Conservation (phyloP, 768 basidiomycete genomes). For the Lactifluus volemus region DNA sequence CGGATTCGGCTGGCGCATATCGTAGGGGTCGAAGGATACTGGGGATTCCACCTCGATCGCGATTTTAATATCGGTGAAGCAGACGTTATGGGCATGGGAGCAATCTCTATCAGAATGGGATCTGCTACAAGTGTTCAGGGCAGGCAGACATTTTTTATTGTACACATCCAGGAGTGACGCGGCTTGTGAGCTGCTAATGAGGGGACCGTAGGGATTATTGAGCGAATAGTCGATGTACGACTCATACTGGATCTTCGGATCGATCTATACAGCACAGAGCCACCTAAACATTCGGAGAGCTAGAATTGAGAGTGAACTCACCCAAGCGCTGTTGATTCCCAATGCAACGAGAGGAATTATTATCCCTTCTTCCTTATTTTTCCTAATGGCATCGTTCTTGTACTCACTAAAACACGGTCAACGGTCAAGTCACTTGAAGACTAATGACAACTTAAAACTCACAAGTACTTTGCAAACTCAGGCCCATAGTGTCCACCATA, state of each 20-base stretch:
- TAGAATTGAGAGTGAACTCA: not conserved
- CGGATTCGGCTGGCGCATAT: slow-evolving; percentile 28
- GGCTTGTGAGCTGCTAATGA: slow-evolving; percentile 1
- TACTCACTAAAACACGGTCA: not conserved
- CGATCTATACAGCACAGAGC: not conserved
- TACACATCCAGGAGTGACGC: not conserved
- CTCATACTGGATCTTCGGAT: slow-evolving; percentile 36
- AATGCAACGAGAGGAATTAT: not conserved
- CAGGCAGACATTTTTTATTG: slow-evolving; percentile 32
- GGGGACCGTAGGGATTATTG: slow-evolving; percentile 28
- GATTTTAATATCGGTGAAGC: slow-evolving; percentile 41
- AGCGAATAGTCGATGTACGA: slow-evolving; percentile 41
- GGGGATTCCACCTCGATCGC: slow-evolving; percentile 28
- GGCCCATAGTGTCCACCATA: slow-evolving; percentile 24
- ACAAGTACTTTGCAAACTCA: slow-evolving; percentile 12
- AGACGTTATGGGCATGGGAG: slow-evolving; percentile 36
- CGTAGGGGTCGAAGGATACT: slow-evolving; percentile 41
- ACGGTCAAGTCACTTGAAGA: not conserved
- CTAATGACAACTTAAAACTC: not conserved
- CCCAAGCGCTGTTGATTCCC: not conserved
- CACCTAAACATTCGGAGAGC: not conserved
- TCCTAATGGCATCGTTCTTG: not conserved
- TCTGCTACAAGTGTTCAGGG: slow-evolving; percentile 38
- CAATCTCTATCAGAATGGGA: slow-evolving; percentile 39
- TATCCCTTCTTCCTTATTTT: not conserved